Conservation (phyloP, 352 stramenopile species). For the Globisporangium polare region DNA sequence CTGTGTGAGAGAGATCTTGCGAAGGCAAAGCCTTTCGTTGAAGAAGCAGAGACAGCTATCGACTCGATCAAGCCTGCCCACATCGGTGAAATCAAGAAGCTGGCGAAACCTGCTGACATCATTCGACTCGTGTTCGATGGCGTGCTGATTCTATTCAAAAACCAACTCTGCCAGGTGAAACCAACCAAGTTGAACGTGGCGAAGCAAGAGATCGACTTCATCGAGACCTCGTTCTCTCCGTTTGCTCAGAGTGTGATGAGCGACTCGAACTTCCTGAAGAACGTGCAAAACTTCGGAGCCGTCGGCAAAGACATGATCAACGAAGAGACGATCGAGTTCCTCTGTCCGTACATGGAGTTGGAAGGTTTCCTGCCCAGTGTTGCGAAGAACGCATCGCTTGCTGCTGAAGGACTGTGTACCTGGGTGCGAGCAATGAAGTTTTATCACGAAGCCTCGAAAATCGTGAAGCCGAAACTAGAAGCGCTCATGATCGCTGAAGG, state of each 20-base stretch:
- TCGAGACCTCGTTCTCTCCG: slow-evolving; percentile 96
- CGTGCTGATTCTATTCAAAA: slow-evolving; percentile 96
- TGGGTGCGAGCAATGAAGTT: slow-evolving; percentile 98
- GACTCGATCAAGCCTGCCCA: slow-evolving; percentile 97
- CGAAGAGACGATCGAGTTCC: slow-evolving; percentile 98
- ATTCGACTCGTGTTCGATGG: slow-evolving; percentile 98
- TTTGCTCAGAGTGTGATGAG: slow-evolving; percentile 95
- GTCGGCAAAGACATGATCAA: slow-evolving; percentile 98
- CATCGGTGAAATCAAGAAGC: slow-evolving; percentile 98
- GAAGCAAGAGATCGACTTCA: slow-evolving; percentile 97
- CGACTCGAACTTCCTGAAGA: slow-evolving; percentile 96
- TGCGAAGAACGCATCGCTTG: slow-evolving; percentile 96
- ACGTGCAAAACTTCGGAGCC: slow-evolving; percentile 94
- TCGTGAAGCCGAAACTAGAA: slow-evolving; percentile 98
- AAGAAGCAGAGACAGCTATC: slow-evolving; percentile 97
- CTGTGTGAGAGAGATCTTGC: slow-evolving; percentile 94
- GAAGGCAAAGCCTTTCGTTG: slow-evolving; percentile 97
- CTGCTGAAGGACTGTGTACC: slow-evolving; percentile 95
- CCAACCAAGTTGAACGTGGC: slow-evolving; percentile 94
- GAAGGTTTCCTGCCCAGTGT: slow-evolving; percentile 94
- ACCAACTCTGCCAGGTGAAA: slow-evolving; percentile 90
- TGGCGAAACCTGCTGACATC: slow-evolving; percentile 97
- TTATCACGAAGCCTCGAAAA: slow-evolving; percentile 98
- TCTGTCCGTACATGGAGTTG: slow-evolving; percentile 96
- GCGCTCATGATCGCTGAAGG: slow-evolving; percentile 94